Percentiles rank a stretch among this genome's conserved stretches.
phyloP scores from a whole-genome alignment of 2,329 filamentous ascomycete genomes.

The Cercospora sesami region DNA sequence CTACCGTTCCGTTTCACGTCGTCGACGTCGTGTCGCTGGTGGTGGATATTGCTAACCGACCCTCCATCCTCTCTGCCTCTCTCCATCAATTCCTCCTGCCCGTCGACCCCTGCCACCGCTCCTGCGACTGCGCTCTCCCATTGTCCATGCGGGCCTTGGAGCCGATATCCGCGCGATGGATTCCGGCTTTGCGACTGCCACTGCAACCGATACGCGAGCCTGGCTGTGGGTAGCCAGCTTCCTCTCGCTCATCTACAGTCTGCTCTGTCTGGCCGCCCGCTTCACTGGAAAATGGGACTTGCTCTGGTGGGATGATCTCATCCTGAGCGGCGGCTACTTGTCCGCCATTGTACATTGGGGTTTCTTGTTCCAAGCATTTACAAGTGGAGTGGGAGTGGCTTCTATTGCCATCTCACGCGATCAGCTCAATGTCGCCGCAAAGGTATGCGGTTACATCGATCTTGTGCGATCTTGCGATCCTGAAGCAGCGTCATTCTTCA shows the following conservation, averaged over 20 bases:
- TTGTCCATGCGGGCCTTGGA: slow-evolving; percentile 1
- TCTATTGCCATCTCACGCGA: slow-evolving; percentile 15
- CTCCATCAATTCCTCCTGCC: background rate
- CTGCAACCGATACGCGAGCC: slow-evolving; percentile 22
- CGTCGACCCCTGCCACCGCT: slow-evolving; percentile 3
- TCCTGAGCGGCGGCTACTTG: slow-evolving; percentile 22
- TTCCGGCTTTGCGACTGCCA: slow-evolving; percentile 24
- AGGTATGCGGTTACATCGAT: slow-evolving; percentile 18
- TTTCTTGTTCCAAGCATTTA: slow-evolving; percentile 20
- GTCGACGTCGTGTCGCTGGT: background rate
- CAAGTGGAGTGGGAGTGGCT: slow-evolving; percentile 20
- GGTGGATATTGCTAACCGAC: background rate
- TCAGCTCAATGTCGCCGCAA: slow-evolving; percentile 11
- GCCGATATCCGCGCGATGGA: slow-evolving; percentile 6
- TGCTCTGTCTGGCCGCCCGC: slow-evolving; percentile 27
- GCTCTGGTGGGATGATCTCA: slow-evolving; percentile 28
- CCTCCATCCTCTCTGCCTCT: background rate
- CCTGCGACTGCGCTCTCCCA: background rate
- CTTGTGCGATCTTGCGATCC: no score
- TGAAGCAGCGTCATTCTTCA: background rate
- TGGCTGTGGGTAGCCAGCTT: slow-evolving; percentile 29
- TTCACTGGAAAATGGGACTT: slow-evolving; percentile 27
- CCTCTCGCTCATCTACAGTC: slow-evolving; percentile 26
- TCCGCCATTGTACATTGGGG: slow-evolving; percentile 25
- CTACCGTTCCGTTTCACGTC: background rate